These are phyloP conservation scores for Penicillium fimorum DNA, from an alignment of 495 filamentous ascomycete genomes.

Conservation along the genomic window DNA sequence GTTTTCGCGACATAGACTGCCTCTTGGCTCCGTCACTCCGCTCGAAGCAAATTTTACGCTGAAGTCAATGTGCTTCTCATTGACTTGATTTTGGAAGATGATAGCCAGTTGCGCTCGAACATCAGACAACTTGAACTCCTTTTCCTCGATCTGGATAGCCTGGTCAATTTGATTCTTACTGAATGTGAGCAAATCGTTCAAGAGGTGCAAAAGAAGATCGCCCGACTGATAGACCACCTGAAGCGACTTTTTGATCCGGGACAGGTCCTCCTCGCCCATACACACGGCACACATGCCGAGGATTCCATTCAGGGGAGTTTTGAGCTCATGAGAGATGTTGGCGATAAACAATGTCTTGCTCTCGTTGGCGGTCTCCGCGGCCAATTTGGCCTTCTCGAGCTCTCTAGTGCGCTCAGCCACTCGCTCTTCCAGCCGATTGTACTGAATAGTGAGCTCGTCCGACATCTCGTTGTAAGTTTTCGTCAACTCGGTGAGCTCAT, in stretches of 20 bases:
- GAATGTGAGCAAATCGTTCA: slow-evolving; percentile 91
- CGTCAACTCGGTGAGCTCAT: slow-evolving; percentile 86
- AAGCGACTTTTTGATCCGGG: slow-evolving; percentile 73
- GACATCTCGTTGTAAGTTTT: slow-evolving; percentile 91
- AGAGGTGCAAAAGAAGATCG: slow-evolving; percentile 78
- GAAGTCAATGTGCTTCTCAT: slow-evolving; percentile 72
- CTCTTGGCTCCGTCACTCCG: slow-evolving; percentile 17
- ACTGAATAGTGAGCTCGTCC: slow-evolving; percentile 83
- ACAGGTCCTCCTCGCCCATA: slow-evolving; percentile 81
- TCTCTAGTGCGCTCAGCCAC: slow-evolving; percentile 79
- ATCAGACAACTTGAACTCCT: slow-evolving; percentile 78
- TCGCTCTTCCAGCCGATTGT: slow-evolving; percentile 76
- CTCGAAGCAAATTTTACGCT: slow-evolving; percentile 58
- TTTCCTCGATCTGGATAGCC: slow-evolving; percentile 76
- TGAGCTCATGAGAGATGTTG: slow-evolving; percentile 92
- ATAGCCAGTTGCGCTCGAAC: slow-evolving; percentile 74
- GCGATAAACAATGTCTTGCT: slow-evolving; percentile 95
- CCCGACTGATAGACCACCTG: slow-evolving; percentile 88
- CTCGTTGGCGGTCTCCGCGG: slow-evolving; percentile 88
- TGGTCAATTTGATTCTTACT: slow-evolving; percentile 90
- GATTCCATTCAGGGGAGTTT: slow-evolving; percentile 91
- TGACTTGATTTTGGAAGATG: slow-evolving; percentile 86
- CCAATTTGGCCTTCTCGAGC: slow-evolving; percentile 83
- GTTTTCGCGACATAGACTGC: slow-evolving; percentile 45
- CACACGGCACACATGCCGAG: slow-evolving; percentile 89